phyloP scores from a whole-genome alignment of 2,329 filamentous ascomycete genomes.

The Ophiocordyceps camponoti-floridani region DNA sequence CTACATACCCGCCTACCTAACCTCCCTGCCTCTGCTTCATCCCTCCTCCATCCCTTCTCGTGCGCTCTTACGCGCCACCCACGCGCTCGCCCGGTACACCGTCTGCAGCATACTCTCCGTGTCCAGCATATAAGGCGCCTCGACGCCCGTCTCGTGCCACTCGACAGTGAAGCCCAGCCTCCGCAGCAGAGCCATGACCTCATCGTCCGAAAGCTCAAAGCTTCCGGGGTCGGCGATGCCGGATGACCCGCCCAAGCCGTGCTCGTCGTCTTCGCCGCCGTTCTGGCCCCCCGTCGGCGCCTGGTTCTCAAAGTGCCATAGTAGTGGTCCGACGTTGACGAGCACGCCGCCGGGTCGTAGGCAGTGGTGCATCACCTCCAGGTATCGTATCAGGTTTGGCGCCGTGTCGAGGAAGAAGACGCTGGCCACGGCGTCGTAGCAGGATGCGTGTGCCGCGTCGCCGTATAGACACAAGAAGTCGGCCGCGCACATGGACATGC shows the following conservation, averaged over 20 bases:
- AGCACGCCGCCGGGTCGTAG: slow-evolving; percentile 63
- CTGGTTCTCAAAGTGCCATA: slow-evolving; percentile 89
- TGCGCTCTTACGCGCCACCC: slow-evolving; percentile 57
- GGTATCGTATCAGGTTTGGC: slow-evolving; percentile 78
- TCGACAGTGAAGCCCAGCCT: slow-evolving; percentile 63
- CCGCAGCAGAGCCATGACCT: slow-evolving; percentile 61
- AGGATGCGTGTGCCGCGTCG: slow-evolving; percentile 36
- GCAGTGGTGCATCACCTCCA: slow-evolving; percentile 66
- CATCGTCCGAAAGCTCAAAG: slow-evolving; percentile 78
- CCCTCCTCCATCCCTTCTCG: neutral
- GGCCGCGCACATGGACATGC: slow-evolving; percentile 84
- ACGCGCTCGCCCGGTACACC: slow-evolving; percentile 62
- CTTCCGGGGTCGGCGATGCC: slow-evolving; percentile 80
- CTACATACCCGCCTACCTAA: neutral
- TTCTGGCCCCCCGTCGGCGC: slow-evolving; percentile 36
- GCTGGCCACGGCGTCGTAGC: slow-evolving; percentile 69
- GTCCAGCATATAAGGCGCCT: slow-evolving; percentile 78
- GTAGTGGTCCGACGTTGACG: slow-evolving; percentile 75
- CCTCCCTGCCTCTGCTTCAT: neutral
- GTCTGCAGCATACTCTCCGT: slow-evolving; percentile 71
- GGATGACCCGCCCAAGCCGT: slow-evolving; percentile 18
- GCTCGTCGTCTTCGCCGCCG: slow-evolving; percentile 30
- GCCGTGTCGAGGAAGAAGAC: slow-evolving; percentile 98
- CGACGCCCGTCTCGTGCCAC: slow-evolving; percentile 36
- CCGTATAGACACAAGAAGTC: slow-evolving; percentile 85